Evolutionary conservation across 2,329 filamentous ascomycete genomes (phyloP).

Genomic region (Hypoxylon sp.): DNA sequence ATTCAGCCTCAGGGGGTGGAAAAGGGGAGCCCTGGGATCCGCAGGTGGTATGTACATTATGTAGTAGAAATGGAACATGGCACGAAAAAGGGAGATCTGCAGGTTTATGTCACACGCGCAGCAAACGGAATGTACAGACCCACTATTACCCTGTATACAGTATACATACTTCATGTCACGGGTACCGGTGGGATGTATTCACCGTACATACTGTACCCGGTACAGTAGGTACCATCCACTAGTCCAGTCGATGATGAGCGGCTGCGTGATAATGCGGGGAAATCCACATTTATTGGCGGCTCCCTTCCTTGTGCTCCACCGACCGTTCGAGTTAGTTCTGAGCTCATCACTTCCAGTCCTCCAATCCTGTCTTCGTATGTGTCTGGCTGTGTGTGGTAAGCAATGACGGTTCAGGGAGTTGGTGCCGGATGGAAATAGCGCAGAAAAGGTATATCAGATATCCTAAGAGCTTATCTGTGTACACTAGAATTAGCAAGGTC

Average conservation of each 20-base stretch:
- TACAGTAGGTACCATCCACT: slow-evolving; percentile 20
- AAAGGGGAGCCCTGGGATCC: not conserved
- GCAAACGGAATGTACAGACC: slow-evolving; percentile 29
- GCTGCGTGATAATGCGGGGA: slow-evolving; percentile 41
- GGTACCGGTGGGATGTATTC: not conserved
- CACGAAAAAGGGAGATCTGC: slow-evolving; percentile 32
- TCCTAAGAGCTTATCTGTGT: not conserved
- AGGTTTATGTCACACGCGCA: slow-evolving; percentile 44
- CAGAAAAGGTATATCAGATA: slow-evolving; percentile 4
- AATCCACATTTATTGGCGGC: slow-evolving; percentile 41
- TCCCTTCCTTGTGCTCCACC: slow-evolving; percentile 9
- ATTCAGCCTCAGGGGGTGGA: slow-evolving; percentile 23
- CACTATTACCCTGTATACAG: slow-evolving; percentile 34
- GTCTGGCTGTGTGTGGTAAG: not conserved
- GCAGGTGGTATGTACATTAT: no score
- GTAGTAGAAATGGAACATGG: slow-evolving; percentile 22
- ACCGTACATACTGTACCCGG: slow-evolving; percentile 8
- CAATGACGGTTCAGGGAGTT: not conserved
- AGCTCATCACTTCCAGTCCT: not conserved
- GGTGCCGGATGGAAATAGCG: not conserved
- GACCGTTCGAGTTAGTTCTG: slow-evolving; percentile 5
- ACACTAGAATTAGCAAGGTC: not conserved
- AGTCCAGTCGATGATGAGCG: slow-evolving; percentile 36
- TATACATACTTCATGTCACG: no score
- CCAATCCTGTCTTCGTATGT: not conserved